Evolutionary conservation across 768 basidiomycete genomes (phyloP), one percentile per base, ranked within the genome.

Genomic region (Auricularia cornea): DNA sequence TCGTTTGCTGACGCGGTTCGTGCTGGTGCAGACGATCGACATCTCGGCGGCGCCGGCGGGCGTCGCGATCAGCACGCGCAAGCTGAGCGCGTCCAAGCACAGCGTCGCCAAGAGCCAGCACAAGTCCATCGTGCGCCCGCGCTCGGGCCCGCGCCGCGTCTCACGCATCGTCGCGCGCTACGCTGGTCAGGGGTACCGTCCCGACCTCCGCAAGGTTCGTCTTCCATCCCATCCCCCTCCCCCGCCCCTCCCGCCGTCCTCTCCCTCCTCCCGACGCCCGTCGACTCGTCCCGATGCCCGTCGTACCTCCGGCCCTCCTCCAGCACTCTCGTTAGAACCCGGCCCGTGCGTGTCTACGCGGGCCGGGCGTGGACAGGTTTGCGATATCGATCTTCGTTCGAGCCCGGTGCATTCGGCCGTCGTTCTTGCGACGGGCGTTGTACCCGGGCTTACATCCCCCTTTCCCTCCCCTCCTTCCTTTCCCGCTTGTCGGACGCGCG

Each of bases 361-460:
- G 81, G 89, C 78, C 82, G 89, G 89, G 90, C 84, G 90, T 93
- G 89, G 90, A 93, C 87, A 90, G 77, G 89, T 89, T 83, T 93
- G 90, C 90, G 86, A 93, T 75, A 93, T 57, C 11, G 28, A 57
- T 65, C 70, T 72, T 72, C 79, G 80, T 80, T 71, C 80, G 83
- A 84, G 86, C 87, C 86, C 84, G 80, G 80, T 79, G 74, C 76
- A 69, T 70, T 72, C 78, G 62, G 79, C 77, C 73, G 82, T 65
- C 78, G 79, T 38, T 62, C 81, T 78, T 81, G 85, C 81, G 6
- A 14, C n/a, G 33, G 33, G 6, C 33, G 6, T 35, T 35, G 33
- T 35, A 6, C 8, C 33, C 33, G 33, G 33, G 33, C 33, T 35
- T 6, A 35, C 33, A 35, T 35, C 14, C 33, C 33, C 14, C n/a